These are phyloP conservation scores for Nicotiana undulata DNA, from an alignment of 257 asterid genomes.

Conservation along the genomic window DNA sequence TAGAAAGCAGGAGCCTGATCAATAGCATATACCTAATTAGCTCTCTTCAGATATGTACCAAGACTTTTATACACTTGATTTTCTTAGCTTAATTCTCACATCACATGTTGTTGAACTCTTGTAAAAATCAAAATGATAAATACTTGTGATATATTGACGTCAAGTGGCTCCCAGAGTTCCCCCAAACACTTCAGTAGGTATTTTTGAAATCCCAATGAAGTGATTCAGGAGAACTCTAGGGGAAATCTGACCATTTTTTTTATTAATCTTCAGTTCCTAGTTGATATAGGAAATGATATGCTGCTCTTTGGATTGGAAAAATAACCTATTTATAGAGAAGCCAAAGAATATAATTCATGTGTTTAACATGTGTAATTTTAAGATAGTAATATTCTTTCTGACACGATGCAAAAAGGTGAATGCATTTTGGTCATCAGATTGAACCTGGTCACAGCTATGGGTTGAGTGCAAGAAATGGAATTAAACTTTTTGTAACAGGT, in stretches of 20 bases:
- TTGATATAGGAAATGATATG: neutral
- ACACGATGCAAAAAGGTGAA: neutral
- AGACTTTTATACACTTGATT: no score
- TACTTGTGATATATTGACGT: neutral
- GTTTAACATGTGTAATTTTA: neutral
- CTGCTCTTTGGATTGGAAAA: neutral
- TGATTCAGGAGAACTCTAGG: slow-evolving; percentile 40
- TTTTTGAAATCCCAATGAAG: slow-evolving; percentile 26
- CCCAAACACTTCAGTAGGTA: slow-evolving; percentile 63
- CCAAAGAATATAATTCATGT: no score
- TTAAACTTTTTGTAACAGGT: no score
- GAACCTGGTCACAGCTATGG: no score
- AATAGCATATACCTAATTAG: no score
- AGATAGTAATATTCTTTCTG: neutral
- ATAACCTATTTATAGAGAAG: neutral
- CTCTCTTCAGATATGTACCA: no score
- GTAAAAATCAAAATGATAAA: no score
- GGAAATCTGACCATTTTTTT: slow-evolving; percentile 21
- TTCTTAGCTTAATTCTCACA: no score
- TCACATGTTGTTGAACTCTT: no score
- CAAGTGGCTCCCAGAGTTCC: slow-evolving; percentile 48
- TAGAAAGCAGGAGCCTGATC: neutral
- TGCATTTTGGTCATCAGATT: slow-evolving; percentile 1
- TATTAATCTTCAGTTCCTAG: neutral
- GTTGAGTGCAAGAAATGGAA: no score